Conservation (phyloP, 1,139 yeast genomes). For the Yamadazyma dushanensis region DNA sequence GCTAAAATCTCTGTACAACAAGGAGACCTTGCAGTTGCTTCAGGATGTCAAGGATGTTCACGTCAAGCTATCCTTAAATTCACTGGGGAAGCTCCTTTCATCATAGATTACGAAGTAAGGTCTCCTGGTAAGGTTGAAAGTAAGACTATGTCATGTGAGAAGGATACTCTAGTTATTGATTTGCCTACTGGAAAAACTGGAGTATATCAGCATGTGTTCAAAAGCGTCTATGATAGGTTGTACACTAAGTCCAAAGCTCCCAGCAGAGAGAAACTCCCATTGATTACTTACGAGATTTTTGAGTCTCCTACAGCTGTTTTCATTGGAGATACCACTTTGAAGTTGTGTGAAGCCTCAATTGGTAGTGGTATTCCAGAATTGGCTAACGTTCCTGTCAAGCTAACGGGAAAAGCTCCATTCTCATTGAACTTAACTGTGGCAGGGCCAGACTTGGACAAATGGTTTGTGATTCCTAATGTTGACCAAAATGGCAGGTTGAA, state of each 20-base stretch:
- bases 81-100: constrained; percentile 71
- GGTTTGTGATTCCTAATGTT: background rate
- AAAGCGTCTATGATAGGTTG: constrained; percentile 63
- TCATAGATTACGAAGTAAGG: constrained; percentile 63
- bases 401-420: constrained; percentile 69
- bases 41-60: constrained; percentile 35
- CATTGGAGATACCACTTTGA: constrained; percentile 44
- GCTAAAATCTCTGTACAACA: constrained; percentile 10
- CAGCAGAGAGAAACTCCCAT: constrained; percentile 30
- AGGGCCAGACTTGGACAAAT: constrained; percentile 9
- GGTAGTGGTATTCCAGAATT: constrained; percentile 34
- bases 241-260: constrained; percentile 51
- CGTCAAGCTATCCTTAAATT: constrained; percentile 27
- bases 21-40: constrained; percentile 22
- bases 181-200: constrained; percentile 50
- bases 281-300: constrained; percentile 59
- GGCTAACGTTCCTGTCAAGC: constrained; percentile 54
- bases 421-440: constrained; percentile 48
- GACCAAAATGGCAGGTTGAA: constrained; percentile 8
- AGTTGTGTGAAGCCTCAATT: constrained; percentile 52
- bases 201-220: constrained; percentile 58
- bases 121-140: constrained; percentile 55
- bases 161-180: constrained; percentile 24
- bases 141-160: constrained; percentile 33
- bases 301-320: constrained; percentile 61